Base-by-base conservation (phyloP, 2,329 filamentous ascomycete species). In the Penicillium vulpinum region DNA sequence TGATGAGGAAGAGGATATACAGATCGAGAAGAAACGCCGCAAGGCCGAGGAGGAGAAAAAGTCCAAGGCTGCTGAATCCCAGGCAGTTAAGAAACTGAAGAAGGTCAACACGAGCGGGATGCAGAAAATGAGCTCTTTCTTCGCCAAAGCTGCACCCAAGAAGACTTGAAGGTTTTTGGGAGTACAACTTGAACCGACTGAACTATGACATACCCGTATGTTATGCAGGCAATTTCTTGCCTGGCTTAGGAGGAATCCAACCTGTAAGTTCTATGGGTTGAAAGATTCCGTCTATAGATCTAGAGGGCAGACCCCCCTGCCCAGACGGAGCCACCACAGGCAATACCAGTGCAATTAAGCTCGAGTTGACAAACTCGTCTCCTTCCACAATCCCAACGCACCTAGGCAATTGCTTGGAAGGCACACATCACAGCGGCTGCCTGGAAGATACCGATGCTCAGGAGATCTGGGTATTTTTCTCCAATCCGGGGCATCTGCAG, bases 91-190 rank as follows among this genome's bases (percentile, higher is more conserved):
- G 70, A 84, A 92, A 46, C 73, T 99, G 68, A 89, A 89, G 73
- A 99, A 97, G 78, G 93, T 92, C 46, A 90, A 97, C 75, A 92
- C 89, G 0, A 85, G 78, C 22, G 94, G 94, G 1, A 99, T 99
- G 94, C 94, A 90, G 83, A 99, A 97, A 80, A 84, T 99, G 84
- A 96, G 90, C 71, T 85, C 88, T 60, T 99, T 99, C 77, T 99
- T 99, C 74, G 86, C 86, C 58, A 95, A 93, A 77, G 70, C 73
- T 28, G 64, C 72, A 28, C 43, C 65, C 11, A 70, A 72, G 58
- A 74, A 73, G 51, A 56, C 70, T 35, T 74, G 66, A 67, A 45
- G 15, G 26, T 11, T 26, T 22, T 26, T 15, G 3, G 7, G 18
- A 16, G n/a, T 3, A 36, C 8, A 10, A 16, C 16, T n/a, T n/a